Base-by-base conservation (phyloP, 2,329 filamentous ascomycete genomes). In the Aphanoascus verrucosus region DNA sequence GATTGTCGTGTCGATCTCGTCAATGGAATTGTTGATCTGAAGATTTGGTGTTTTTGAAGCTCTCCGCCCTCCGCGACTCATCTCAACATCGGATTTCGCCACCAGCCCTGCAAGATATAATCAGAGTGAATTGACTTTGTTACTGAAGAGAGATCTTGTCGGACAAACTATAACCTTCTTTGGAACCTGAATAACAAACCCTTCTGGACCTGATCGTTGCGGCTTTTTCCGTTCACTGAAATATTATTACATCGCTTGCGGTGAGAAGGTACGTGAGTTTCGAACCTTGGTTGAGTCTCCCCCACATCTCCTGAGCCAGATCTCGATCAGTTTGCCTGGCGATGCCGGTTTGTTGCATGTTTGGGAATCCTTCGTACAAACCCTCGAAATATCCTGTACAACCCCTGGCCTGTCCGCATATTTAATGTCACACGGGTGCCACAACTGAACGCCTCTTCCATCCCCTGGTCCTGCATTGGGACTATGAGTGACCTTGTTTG, bases 1-100 rank as follows among this genome's bases (percentile, higher is more conserved):
- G 44, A 42, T 54, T 46, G 49, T 51, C 49, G 20, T 35, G 56
- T 44, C 56, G 56, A 57, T 57, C 56, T 38, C 20, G 37, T 45
- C 45, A 41, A 45, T 50, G 38, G 44, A 17, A 43, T 49, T 28
- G 40, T 50, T 50, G 52, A 50, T 44, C 44, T 49, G 19, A 49
- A 19, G 19, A 49, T 49, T n/a, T 45, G 38, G 9, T 5, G n/a
- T 23, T 7, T 38, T 38, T 44, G 32, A 9, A 38, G 23, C 7
- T 28, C 23, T 28, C 23, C 7, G 23, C 23, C 20, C 5, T 35
- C 9, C 19, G 37, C 46, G 45, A 34, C 32, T 17, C 52, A 28
- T 15, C 32, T 31, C 31, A n/a, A 42, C 41, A 2, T 17, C 15
- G 48, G 43, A 15, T 42, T 43, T 53, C 15, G 51, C 44, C 51